A percentile compares a stretch with the other conserved stretches of the same genome.
phyloP scores from a whole-genome alignment of 1,284 basidiomycete species.

The Apiotrichum domesticum region DNA sequence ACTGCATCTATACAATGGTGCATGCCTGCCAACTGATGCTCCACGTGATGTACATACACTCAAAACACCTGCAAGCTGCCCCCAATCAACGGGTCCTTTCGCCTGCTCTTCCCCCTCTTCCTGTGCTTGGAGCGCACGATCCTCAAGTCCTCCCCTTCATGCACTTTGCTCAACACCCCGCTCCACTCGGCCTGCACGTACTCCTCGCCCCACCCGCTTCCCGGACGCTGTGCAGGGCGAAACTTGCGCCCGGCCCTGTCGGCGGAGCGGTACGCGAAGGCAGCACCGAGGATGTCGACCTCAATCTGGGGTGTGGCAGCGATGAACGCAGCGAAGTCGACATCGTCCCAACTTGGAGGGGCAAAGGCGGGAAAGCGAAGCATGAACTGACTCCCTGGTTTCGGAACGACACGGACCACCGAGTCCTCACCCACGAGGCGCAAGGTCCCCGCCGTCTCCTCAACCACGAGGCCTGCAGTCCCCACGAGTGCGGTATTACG shows the following conservation, averaged over 20 bases:
- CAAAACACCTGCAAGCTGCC: constrained; percentile 25
- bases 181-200: constrained; percentile 37
- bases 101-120: constrained; percentile 32
- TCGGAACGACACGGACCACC: constrained; percentile 44
- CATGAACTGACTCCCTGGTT: constrained; percentile 44
- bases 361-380: constrained; percentile 43
- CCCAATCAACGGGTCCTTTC: constrained; percentile 40
- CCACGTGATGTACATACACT: background rate
- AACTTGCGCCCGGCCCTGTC: constrained; percentile 50
- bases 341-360: constrained; percentile 5
- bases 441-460: constrained; percentile 49
- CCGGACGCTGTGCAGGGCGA: constrained; percentile 36
- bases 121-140: constrained; percentile 6
- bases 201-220: constrained; percentile 42
- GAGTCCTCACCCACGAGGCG: constrained; percentile 38
- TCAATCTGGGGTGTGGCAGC: constrained; percentile 32
- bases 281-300: constrained; percentile 45
- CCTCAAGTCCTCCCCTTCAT: background rate
- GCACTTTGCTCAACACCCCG: constrained; percentile 2
- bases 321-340: constrained; percentile 16
- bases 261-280: constrained; percentile 45
- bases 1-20: no score
- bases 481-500: constrained; percentile 40
- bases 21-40: no score
- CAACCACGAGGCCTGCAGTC: constrained; percentile 45